Percentiles rank a stretch among this genome's conserved stretches.
phyloP scores from a whole-genome alignment of 148 eudicot species.

The Drosera capensis region DNA sequence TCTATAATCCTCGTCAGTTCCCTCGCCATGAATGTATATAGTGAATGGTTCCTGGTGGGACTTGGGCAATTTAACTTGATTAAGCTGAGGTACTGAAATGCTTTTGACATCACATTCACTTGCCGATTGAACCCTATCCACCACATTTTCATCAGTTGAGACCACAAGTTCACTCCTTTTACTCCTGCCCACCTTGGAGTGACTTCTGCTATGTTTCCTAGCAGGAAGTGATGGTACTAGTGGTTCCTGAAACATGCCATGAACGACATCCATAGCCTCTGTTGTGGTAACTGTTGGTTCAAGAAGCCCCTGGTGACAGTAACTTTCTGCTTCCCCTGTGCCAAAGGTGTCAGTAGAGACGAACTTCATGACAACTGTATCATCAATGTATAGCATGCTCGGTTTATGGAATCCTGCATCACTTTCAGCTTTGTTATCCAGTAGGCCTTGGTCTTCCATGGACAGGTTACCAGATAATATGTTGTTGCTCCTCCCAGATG shows the following conservation, averaged over 20 bases:
- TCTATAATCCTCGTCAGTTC: conserved; percentile 12
- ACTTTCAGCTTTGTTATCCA: conserved; percentile 2
- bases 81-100: conserved; percentile 4
- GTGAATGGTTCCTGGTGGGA: conserved; percentile 37
- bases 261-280: conserved; percentile 67
- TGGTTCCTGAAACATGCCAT: conserved; percentile 86
- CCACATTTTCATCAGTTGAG: conserved; percentile 45
- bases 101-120: conserved; percentile 9
- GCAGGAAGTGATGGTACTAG: conserved; percentile 41
- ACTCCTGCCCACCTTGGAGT: conserved; percentile 20
- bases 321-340: conserved; percentile 67
- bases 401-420: conserved; percentile 13
- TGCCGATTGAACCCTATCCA: conserved; percentile 15
- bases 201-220: conserved; percentile 23
- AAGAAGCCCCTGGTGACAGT: conserved; percentile 75
- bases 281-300: conserved; percentile 66
- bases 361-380: conserved; percentile 59
- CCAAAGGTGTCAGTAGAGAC: conserved; percentile 70
- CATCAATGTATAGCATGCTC: conserved; percentile 32
- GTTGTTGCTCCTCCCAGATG: conserved; percentile 13
- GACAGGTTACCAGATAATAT: conserved; percentile 2
- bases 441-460: conserved; percentile 2
- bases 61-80: conserved; percentile 8
- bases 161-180: conserved; percentile 37
- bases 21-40: conserved; percentile 58